Base-by-base conservation (phyloP, 2,329 filamentous ascomycete genomes). In the Diaporthe amygdali region DNA sequence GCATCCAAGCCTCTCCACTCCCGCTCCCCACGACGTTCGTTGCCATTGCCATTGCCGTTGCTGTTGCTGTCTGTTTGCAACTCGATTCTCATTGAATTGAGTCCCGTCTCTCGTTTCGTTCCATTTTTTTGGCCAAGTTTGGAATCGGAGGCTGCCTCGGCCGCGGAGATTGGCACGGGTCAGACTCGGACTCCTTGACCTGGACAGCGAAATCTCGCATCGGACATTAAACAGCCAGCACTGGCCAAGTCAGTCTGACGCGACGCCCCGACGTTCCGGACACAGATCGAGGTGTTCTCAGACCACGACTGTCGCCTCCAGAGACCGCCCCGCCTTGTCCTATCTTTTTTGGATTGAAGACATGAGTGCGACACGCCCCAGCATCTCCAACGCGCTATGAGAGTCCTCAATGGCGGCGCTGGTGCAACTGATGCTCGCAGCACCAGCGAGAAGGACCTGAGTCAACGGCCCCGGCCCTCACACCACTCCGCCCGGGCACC, bases 361-460 rank as follows among this genome's bases (percentile, higher is more conserved):
- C 49, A 72, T 72, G 71, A 71, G 44, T 52, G 51, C 47, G 56
- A 32, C 51, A 59, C 63, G 12, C 22, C 14, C 32, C 32, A 14
- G 7, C 41, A 20, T 8, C 20, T 22, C 25, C 22, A 64, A 64
- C 64, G 47, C 69, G 71, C 56, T 56, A 72, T 72, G 71, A 69
- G 51, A 66, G 69, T 51, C 64, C 22, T 68, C 64, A 54, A 56
- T 51, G 46, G 55, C 56, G 46, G 55, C 51, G 41, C 49, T 44
- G 55, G 56, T 30, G 66, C 22, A 34, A 22, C 30, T 22, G 44
- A 59, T 34, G 46, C 66, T 39, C 67, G 59, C 34, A 56, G 51
- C 30, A 59, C 67, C 51, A 66, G 44, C 64, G 71, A 71, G 15
- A 71, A 72, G 49, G 44, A 32, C 41, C 71, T 37, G 25, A 39